phyloP scores from a whole-genome alignment of 371 early-diverging fungal genomes.

The Syncephalastrum sp. region DNA sequence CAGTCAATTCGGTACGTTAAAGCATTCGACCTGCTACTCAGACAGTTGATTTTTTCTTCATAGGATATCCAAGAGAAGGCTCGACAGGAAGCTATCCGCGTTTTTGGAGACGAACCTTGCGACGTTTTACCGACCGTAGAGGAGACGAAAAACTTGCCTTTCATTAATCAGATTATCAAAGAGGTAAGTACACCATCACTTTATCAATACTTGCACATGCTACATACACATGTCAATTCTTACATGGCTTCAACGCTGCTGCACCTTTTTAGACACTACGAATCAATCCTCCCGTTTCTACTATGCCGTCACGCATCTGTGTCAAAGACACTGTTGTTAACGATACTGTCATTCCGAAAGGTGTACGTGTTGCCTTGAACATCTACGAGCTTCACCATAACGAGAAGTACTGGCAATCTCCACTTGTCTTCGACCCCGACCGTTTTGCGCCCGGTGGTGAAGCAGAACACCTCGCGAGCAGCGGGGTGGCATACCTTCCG shows the following conservation, averaged over 20 bases:
- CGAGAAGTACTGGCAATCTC: slow-evolving; percentile 14
- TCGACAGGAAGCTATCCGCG: slow-evolving; percentile 20
- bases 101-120: slow-evolving; percentile 30
- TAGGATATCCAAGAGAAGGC: slow-evolving; percentile 35
- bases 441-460: slow-evolving; percentile 23
- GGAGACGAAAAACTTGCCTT: slow-evolving; percentile 39
- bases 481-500: slow-evolving; percentile 11
- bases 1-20: slow-evolving; percentile 7
- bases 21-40: too few species aligned
- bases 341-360: slow-evolving; percentile 17
- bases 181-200: slow-evolving; percentile 8
- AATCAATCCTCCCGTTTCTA: slow-evolving; percentile 1
- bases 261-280: slow-evolving; percentile 6
- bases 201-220: background rate
- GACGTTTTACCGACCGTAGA: slow-evolving; percentile 39
- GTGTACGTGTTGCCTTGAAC: slow-evolving; percentile 12
- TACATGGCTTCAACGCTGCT: too few species aligned
- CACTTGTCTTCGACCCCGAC: slow-evolving; percentile 20
- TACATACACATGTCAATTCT: too few species aligned
- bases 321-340: slow-evolving; percentile 9
- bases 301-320: slow-evolving; percentile 4
- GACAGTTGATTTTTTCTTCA: too few species aligned
- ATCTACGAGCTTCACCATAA: slow-evolving; percentile 20
- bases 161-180: slow-evolving; percentile 38
- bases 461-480: slow-evolving; percentile 12